phyloP scores from a whole-genome alignment of 2,329 filamentous ascomycete genomes.

The Pseudocercospora musae region DNA sequence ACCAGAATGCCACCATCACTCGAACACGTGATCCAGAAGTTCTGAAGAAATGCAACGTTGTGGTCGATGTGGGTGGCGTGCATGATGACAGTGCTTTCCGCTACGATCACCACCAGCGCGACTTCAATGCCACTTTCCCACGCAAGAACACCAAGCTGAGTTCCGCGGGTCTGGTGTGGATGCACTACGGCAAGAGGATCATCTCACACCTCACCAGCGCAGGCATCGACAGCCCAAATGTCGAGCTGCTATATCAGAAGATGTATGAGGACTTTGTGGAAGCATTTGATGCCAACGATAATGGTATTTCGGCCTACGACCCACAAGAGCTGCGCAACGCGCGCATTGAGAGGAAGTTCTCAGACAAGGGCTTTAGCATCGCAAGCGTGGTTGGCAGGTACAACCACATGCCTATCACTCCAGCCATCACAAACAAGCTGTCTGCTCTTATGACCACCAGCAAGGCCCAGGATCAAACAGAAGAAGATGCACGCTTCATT shows the following conservation, averaged over 20 bases:
- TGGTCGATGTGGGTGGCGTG: slow-evolving; percentile 95
- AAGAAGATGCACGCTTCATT: slow-evolving; percentile 78
- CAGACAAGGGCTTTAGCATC: slow-evolving; percentile 76
- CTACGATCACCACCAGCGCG: slow-evolving; percentile 97
- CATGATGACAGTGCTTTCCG: slow-evolving; percentile 75
- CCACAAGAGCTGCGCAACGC: slow-evolving; percentile 64
- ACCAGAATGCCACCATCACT: slow-evolving; percentile 68
- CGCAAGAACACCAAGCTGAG: slow-evolving; percentile 82
- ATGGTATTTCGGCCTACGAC: slow-evolving; percentile 84
- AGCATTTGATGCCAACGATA: slow-evolving; percentile 96
- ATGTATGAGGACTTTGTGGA: slow-evolving; percentile 92
- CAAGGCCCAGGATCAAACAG: slow-evolving; percentile 55
- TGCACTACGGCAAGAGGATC: slow-evolving; percentile 88
- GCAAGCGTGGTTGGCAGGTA: slow-evolving; percentile 83
- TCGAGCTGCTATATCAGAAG: slow-evolving; percentile 77
- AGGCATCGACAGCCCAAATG: slow-evolving; percentile 61
- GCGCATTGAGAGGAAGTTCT: slow-evolving; percentile 77
- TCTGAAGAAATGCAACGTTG: slow-evolving; percentile 82
- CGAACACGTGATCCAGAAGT: slow-evolving; percentile 81
- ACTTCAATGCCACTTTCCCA: slow-evolving; percentile 82
- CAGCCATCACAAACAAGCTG: slow-evolving; percentile 19
- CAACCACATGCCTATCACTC: slow-evolving; percentile 56
- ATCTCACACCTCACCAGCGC: slow-evolving; percentile 65
- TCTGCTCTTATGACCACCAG: slow-evolving; percentile 11
- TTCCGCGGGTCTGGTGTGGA: slow-evolving; percentile 88